Base-by-base conservation (phyloP, 1,284 basidiomycete species). In the Nidula niveotomentosa region DNA sequence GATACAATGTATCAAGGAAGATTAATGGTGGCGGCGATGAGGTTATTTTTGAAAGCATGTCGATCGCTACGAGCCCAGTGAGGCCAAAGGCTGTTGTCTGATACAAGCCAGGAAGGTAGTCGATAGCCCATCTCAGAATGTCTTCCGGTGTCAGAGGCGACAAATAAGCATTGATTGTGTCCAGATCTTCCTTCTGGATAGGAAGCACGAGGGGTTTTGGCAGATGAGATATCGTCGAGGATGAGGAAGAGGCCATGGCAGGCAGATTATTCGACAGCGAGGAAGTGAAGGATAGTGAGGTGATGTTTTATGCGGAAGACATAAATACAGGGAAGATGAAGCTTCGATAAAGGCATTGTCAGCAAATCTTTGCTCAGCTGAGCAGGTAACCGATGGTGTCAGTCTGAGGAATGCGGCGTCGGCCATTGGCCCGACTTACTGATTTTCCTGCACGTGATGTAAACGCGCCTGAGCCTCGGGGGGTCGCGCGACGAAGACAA, bases 1-100 rank as follows among this genome's bases (percentile, higher is more conserved):
- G 97, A 71, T 98, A 96, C 8, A 99, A 81, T 0, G 96, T 98
- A 76, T 99, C 96, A 68, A 97, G 75, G 76, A 98, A 97, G 73
- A 97, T 94, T 15, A 91, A 78, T 1, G 88, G 86, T 1, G 90
- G 90, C 0, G 84, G 81, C 3, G 73, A 68, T 23, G 75, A 59
- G 7, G 84, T 81, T 58, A 96, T 78, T 70, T 92, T 92, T 45
- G 90, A 90, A 52, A 97, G 83, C 93, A 98, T 96, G 71, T 96
- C 93, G 53, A 93, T 85, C 9, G 93, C 89, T 52, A 93, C 93
- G 39, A 95, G 85, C 8, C 95, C 95, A 0, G 94, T 97, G 18
- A 96, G 80, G 6, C 95, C 95, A 68, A 98, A 96, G 0, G 95
- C 94, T 1, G 95, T 97, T 3, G 94, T 96, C 70, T 97, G 94